Base-by-base conservation (phyloP, 2,329 filamentous ascomycete genomes). In the Fusarium poae region DNA sequence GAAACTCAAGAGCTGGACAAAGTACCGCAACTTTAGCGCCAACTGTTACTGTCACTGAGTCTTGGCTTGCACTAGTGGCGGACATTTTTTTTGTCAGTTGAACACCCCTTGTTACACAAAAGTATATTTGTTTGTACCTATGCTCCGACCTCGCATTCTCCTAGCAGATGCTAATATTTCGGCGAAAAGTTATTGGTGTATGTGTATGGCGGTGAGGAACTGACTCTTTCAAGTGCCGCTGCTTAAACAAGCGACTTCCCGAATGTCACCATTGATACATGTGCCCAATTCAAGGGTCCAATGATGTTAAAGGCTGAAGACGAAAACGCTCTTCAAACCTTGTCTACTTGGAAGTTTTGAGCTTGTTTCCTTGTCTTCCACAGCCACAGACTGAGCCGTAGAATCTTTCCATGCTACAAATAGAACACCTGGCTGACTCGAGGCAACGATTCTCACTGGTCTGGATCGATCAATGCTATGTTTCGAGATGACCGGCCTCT, bases 11-110 rank as follows among this genome's bases (percentile, higher is more conserved):
- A 44, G 35, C 30, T 27, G 27, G 50, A 39, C n/a, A 46, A 20
- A 40, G 49, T 62, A 61, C 57, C 65, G 61, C 57, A 52, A 64
- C 65, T 67, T 70, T 72, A 72, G 69, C 54, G 68, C 37, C 65
- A 60, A 20, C 40, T 55, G 44, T 55, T 66, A 40, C 51, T 70
- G 65, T 60, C 53, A 62, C 54, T 67, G 52, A 37, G 37, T 56
- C 50, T 62, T 65, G 61, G 62, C 68, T 45, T 70, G 65, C 69
- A 50, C 63, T 71, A 71, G 62, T 59, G 55, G 49, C 42, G 44
- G 49, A 57, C 53, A 40, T 30, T 44, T 68, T 46, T 45, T 45
- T 20, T 51, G 27, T 63, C 51, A 49, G 23, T 16, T 21, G n/a
- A 27, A 35, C 39, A 56, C 65, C 68, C 68, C 65, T 64, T 34